Evolutionary conservation across 768 basidiomycete genomes (phyloP), one percentile per base, ranked within the genome.

Genomic region (Mycena venus): DNA sequence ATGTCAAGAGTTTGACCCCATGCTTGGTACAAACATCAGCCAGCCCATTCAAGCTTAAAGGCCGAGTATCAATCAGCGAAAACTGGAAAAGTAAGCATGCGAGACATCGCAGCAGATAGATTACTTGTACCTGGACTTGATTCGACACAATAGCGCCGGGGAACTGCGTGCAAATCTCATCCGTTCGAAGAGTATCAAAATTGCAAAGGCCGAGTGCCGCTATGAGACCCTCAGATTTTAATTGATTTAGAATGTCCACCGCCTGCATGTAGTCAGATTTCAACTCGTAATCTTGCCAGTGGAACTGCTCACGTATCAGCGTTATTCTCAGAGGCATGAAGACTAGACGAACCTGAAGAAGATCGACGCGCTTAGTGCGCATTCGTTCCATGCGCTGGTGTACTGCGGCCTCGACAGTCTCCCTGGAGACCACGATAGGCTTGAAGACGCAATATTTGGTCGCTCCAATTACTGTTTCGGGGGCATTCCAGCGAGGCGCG

Each of bases 391-490:
- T 87, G 63, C 94, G 90, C 75, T 96, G 93, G 72, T 88, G 86
- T 15, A 96, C 87, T 12, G 90, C 92, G 10, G 87, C 87, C 75
- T 91, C 86, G 56, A 95, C 93, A 68, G 88, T 82, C 36, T 85
- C 81, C 9, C 90, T 90, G 4, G 92, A 88, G 2, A 89, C 85
- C 14, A 83, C 81, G 15, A 86, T 84, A 25, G 83, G 82, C 67
- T 89, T 86, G 84, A 96, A 96, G 14, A 95, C 89, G 81, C 95
- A 96, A 94, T 94, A 96, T 79, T 96, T 96, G 5, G 95, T 96
- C 1, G 92, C 94, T 49, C 94, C 93, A 32, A 96, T 75, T 8
- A 94, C 87, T 4, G 81, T 75, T 36, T 84, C 78, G 32, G 86
- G 78, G 40, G 83, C n/a, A 74, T 31, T 84, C 80, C 23, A 90